Percentiles rank a stretch among this genome's conserved stretches.
Evolutionary conservation across 2,329 filamentous ascomycete species (phyloP).

Genomic region (Colletotrichum chrysophilum): DNA sequence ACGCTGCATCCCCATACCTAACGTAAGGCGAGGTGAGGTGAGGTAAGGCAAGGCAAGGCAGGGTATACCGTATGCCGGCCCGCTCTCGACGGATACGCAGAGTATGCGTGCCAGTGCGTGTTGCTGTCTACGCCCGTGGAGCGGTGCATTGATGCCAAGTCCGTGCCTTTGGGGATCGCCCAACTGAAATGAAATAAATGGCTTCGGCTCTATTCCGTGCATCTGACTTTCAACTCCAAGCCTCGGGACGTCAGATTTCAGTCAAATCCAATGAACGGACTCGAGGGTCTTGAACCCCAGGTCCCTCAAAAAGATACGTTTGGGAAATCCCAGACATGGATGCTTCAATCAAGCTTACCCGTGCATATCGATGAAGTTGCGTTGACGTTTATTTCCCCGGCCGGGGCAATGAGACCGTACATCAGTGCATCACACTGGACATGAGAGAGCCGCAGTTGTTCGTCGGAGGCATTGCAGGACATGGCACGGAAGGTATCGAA

Average conservation of each 20-base stretch:
- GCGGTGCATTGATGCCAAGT: background rate
- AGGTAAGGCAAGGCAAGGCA: background rate
- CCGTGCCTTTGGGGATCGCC: background rate
- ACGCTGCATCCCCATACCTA: background rate
- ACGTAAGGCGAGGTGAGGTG: background rate
- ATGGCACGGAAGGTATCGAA: background rate
- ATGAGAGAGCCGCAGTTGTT: background rate
- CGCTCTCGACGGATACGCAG: background rate
- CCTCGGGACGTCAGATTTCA: background rate
- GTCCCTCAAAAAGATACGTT: background rate
- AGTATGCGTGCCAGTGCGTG: conserved; percentile 5
- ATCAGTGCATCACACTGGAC: background rate
- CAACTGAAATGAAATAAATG: background rate
- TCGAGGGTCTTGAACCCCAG: background rate
- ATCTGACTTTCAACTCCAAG: background rate
- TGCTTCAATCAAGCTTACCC: background rate
- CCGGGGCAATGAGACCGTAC: background rate
- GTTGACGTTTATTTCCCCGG: background rate
- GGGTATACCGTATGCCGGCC: background rate
- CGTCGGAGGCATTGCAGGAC: background rate
- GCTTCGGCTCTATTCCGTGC: background rate
- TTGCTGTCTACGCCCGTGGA: background rate
- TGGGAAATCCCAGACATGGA: background rate
- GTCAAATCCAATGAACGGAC: background rate
- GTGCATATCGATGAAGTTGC: background rate